Evolutionary conservation across 768 basidiomycete genomes (phyloP), one percentile per base, ranked within the genome.

Genomic region (Kondoa subrosea): DNA sequence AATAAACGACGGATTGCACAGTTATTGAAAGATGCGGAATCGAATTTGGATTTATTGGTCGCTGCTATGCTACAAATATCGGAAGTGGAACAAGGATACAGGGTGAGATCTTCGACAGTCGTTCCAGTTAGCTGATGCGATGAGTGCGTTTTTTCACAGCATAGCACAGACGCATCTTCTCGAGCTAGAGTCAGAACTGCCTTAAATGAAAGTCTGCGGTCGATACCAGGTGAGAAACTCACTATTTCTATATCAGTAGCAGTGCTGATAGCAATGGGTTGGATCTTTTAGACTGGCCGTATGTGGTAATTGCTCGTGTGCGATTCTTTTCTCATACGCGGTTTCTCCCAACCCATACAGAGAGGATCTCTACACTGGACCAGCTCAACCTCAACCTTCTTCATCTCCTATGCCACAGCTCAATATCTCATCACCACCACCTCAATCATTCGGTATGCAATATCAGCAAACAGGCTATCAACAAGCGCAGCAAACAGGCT

Each of bases 141-240:
- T 50, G 40, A 8, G 8, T 21, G 12, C 21, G 8, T 50, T 50
- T 8, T 50, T 50, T 21, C 21, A 50, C 61, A 32, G 61, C 61
- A 63, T 12, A 29, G 26, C 26, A 30, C 61, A 27, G 61, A 63
- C n/a, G 61, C 29, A 16, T 33, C 61, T 17, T 63, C 61, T 3
- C 61, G 61, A 16, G 14, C 27, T 3, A 27, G 61, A 63, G 61
- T 63, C 29, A 27, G 61, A 4, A 27, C 16, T 17, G 61, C 61
- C 34, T n/a, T 63, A 32, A 63, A 63, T n/a, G 61, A 63, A 63
- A 32, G 30, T 27, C 61, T 63, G 21, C 29, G 61, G 17, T 33
- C 15, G 61, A 63, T 32, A 31, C 29, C 29, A 27, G 29, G 61
- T 63, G n/a, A 3, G 61, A 31, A 21, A 3, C 61, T 27, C n/a